These are phyloP conservation scores for Termitomyces sp. DNA, from an alignment of 768 basidiomycete genomes.

Conservation along the genomic window DNA sequence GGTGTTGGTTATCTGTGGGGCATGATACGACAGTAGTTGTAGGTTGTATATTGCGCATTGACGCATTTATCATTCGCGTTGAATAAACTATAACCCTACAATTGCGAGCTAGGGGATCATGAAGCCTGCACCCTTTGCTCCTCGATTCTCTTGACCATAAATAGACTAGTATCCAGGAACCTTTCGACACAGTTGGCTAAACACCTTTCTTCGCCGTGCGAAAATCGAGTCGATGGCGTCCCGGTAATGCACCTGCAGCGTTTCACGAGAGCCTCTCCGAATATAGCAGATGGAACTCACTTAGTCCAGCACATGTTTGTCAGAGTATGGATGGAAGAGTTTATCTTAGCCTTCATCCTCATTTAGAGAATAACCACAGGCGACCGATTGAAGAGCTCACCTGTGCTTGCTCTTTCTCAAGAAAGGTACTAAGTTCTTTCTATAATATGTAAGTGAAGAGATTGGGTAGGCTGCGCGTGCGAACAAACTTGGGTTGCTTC, in stretches of 20 bases:
- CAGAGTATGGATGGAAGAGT: constrained; percentile 70
- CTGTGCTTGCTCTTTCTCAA: constrained; percentile 82
- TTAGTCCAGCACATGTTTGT: constrained; percentile 93
- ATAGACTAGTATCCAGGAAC: constrained; percentile 84
- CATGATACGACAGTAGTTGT: constrained; percentile 28
- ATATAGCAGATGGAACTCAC: constrained; percentile 42
- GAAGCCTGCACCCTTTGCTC: constrained; percentile 33
- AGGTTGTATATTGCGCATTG: background rate
- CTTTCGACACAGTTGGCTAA: constrained; percentile 88
- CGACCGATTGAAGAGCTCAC: constrained; percentile 34
- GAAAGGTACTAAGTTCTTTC: constrained; percentile 80
- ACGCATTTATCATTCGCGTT: background rate
- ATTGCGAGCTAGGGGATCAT: constrained; percentile 13
- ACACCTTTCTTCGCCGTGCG: constrained; percentile 76
- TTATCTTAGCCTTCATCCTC: constrained; percentile 42
- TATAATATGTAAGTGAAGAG: constrained; percentile 27
- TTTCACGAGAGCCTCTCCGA: background rate
- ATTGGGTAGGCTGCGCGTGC: background rate
- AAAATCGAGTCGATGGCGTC: constrained; percentile 74
- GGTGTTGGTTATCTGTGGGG: constrained; percentile 47
- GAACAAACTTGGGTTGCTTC: constrained; percentile 66
- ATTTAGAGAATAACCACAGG: constrained; percentile 7
- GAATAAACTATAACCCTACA: background rate
- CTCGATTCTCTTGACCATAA: constrained; percentile 71
- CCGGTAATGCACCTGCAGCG: constrained; percentile 72